Base-by-base conservation (phyloP, 371 early-diverging fungal genomes). In the Mortierella sp. region DNA sequence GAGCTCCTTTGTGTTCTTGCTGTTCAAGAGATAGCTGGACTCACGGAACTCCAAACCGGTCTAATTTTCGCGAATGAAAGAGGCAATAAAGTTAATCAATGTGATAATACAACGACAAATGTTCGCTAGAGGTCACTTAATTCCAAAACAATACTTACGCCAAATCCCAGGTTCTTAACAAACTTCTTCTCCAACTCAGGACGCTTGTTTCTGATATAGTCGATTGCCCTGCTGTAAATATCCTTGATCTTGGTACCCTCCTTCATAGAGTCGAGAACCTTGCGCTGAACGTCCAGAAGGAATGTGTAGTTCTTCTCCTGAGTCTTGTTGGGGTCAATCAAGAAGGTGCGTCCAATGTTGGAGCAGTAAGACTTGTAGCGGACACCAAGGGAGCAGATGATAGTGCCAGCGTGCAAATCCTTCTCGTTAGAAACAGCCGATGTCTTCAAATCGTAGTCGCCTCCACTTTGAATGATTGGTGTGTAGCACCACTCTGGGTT, bases 381-480 rank as follows among this genome's bases (percentile, higher is more conserved):
- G 26, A 97, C 92, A 76, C 98, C 99, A 1, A 99, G 87, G 3
- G 97, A 96, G 89, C 98, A 97, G 55, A 99, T 84, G 54, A 99
- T 96, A 0, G 96, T 96, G 50, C 98, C 98, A 0, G 95, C 93
- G 80, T 96, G 96, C 24, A 99, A 89, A 38, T 88, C 89, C 31
- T 93, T 91, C 0, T 87, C 82, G 88, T 95, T 94, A 55, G 97
- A 97, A 52, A 89, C 82, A 21, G 98, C 99, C 2, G 95, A 94
- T 8, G 97, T 94, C 77, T 93, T 92, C 76, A 99, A 89, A 82
- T 98, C 96, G 81, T 97, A 99, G 57, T 92, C 90, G 54, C 99
- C 99, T 73, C 99, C 99, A 90, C 97, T 97, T 89, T 99, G 99
- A 74, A 99, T 94, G 80, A 99, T 96, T 19, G 99, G 99, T 9